These are phyloP conservation scores for Cenchrus americanus DNA, from an alignment of 176 grass and related monocot genomes.

Conservation along the genomic window DNA sequence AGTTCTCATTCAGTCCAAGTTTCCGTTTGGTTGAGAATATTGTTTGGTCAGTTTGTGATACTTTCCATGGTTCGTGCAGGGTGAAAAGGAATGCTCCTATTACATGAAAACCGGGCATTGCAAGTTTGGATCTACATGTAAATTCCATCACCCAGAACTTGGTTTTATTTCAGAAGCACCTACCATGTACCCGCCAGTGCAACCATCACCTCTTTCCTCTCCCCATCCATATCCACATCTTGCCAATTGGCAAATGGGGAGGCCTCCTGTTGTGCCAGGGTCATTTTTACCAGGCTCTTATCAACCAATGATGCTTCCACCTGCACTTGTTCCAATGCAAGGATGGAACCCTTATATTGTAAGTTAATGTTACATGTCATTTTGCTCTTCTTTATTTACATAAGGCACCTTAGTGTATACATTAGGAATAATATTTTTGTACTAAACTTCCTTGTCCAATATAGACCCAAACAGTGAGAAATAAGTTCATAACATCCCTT, in stretches of 20 bases:
- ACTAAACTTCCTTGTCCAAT: conserved; percentile 18
- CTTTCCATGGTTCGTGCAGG: conserved; percentile 51
- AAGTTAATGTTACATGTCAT: conserved; percentile 41
- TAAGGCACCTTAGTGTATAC: background rate
- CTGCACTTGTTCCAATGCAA: conserved; percentile 73
- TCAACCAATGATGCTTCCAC: conserved; percentile 73
- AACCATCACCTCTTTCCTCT: conserved; percentile 55
- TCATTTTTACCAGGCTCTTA: conserved; percentile 62
- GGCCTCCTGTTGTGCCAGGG: conserved; percentile 69
- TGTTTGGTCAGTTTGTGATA: conserved; percentile 35
- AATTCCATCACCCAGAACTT: conserved; percentile 80
- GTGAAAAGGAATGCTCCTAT: conserved; percentile 89
- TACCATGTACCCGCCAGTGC: conserved; percentile 61
- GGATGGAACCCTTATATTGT: conserved; percentile 94
- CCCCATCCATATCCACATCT: conserved; percentile 67
- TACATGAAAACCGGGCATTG: conserved; percentile 92
- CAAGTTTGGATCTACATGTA: conserved; percentile 86
- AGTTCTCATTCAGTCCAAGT: conserved; percentile 34
- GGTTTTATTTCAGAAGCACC: conserved; percentile 42
- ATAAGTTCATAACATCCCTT: conserved; percentile 18
- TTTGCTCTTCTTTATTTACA: conserved; percentile 34
- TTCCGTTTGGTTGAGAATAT: background rate
- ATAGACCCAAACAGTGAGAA: background rate
- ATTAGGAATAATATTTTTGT: background rate
- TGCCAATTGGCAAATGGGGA: conserved; percentile 69